phyloP scores from a whole-genome alignment of 129 eudicot genomes.

The Escallonia herrerae region DNA sequence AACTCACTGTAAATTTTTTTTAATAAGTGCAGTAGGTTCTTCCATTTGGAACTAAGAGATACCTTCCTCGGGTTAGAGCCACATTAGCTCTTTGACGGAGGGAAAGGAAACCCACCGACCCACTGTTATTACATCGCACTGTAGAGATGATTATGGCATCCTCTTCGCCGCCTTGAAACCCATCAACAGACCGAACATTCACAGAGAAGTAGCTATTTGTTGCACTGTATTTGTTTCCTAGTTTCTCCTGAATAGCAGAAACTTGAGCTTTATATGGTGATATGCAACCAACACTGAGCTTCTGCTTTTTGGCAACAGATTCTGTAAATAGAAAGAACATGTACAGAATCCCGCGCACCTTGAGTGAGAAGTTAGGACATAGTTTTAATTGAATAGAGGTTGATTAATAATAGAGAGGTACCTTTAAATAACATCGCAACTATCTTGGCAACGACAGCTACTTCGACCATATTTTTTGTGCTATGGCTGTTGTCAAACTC shows the following conservation, averaged over 20 bases:
- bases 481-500: slow-evolving; percentile 31
- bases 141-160: slow-evolving; percentile 75
- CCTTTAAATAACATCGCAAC: slow-evolving; percentile 43
- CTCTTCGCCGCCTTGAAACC: slow-evolving; percentile 79
- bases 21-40: background rate
- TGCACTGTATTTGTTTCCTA: slow-evolving; percentile 20
- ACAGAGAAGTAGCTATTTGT: slow-evolving; percentile 26
- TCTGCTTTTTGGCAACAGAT: slow-evolving; percentile 20
- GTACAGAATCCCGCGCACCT: background rate
- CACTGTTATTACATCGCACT: slow-evolving; percentile 34
- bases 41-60: background rate
- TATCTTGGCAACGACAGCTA: slow-evolving; percentile 38
- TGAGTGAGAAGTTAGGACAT: background rate
- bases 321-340: slow-evolving; percentile 18
- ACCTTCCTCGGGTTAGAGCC: slow-evolving; percentile 88
- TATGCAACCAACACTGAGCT: slow-evolving; percentile 58
- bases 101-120: slow-evolving; percentile 53
- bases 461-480: slow-evolving; percentile 49
- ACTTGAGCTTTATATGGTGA: slow-evolving; percentile 77
- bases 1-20: too few relatives aligned
- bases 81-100: slow-evolving; percentile 58
- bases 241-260: slow-evolving; percentile 35
- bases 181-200: slow-evolving; percentile 48
- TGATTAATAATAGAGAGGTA: slow-evolving; percentile 3
- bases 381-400: background rate